Base-by-base conservation (phyloP, 768 basidiomycete genomes). In the Termitomyces sp. region DNA sequence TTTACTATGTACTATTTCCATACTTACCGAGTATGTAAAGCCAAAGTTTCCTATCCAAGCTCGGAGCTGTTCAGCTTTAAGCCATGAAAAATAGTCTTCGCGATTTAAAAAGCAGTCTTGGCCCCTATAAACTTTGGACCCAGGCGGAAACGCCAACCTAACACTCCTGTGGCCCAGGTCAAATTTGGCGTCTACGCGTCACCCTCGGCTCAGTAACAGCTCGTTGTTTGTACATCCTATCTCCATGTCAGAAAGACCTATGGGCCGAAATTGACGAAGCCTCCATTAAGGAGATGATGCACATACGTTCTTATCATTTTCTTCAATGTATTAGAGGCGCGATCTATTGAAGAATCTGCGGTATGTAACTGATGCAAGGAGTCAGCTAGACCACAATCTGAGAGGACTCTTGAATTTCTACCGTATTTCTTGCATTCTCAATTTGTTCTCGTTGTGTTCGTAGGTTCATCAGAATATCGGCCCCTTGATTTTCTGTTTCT, bases 221-320 rank as follows among this genome's bases (percentile, higher is more conserved):
- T 56, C 92, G 89, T 69, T 99, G 96, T 74, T 97, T 94, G 72
- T 98, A 95, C 94, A 98, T 97, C 78, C 97, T 99, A 55, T n/a
- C 95, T 96, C 71, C 46, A 66, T 59, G 51, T 72, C 66, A 76
- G 66, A 73, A 69, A 69, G 76, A 78, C 68, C 77, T 79, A 63
- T 59, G 65, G 61, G 67, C 49, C 63, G 63, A 63, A 46, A 38
- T 61, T 55, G 54, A 57, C 45, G 45, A 61, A 57, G 65, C 62
- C 66, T 61, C 39, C 61, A 56, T 53, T 59, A 28, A 60, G 53
- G 20, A 56, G 54, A 53, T 50, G 32, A 33, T 9, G 45, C 52
- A 78, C 88, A 66, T 74, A 97, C 97, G 93, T 87, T 78, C 90
- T 83, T 59, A 98, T 90, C 96, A 98, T 98, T 75, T 91, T 90